Percentiles rank a stretch among this genome's conserved stretches.
phyloP scores from a whole-genome alignment of 2,329 filamentous ascomycete species.

The Zymoseptoria crescenta region DNA sequence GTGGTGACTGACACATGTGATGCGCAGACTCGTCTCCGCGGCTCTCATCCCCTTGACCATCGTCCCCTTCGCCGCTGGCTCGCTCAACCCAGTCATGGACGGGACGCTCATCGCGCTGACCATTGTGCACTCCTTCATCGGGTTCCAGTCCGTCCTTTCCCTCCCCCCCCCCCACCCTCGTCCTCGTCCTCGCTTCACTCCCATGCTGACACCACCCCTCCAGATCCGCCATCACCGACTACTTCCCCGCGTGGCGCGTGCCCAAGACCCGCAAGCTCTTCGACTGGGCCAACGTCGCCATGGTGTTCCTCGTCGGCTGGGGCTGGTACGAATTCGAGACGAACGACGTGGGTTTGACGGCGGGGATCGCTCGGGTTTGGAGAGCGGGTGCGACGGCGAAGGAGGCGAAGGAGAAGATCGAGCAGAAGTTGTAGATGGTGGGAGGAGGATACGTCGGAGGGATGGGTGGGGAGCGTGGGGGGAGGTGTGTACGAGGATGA shows the following conservation, averaged over 20 bases:
- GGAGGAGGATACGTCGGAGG: neutral
- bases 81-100: constrained; percentile 81
- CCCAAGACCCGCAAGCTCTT: constrained; percentile 59
- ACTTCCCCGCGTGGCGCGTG: constrained; percentile 66
- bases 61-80: constrained; percentile 84
- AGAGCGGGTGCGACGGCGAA: constrained; percentile 46
- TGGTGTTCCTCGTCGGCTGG: constrained; percentile 72
- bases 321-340: constrained; percentile 98
- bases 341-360: constrained; percentile 90
- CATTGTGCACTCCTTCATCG: constrained; percentile 90
- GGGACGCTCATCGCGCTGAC: constrained; percentile 74
- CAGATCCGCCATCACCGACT: constrained; percentile 75
- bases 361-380: constrained; percentile 84
- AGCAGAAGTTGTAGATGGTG: constrained; percentile 3
- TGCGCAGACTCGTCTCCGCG: constrained; percentile 69
- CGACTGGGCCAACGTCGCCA: constrained; percentile 70
- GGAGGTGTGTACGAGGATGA: neutral
- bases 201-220: neutral
- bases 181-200: no score
- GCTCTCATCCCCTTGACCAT: constrained; percentile 80
- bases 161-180: neutral
- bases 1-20: no score
- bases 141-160: constrained; percentile 61
- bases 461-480: neutral
- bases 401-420: constrained; percentile 13